These are phyloP conservation scores for Suillus variegatus DNA, from an alignment of 768 basidiomycete species.

Conservation along the genomic window DNA sequence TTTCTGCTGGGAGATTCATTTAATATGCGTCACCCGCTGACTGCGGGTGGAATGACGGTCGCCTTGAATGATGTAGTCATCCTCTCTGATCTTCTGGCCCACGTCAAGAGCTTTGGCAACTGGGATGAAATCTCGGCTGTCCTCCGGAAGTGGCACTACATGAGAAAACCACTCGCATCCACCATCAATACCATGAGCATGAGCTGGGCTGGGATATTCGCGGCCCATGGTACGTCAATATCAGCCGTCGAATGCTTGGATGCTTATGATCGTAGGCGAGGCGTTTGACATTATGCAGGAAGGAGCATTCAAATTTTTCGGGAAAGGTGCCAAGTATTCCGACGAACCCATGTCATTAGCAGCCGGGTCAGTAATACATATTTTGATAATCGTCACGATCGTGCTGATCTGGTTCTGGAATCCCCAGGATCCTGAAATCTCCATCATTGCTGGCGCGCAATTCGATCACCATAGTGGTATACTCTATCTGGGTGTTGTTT, in stretches of 20 bases:
- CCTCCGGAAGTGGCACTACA: constrained; percentile 76
- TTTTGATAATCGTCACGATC: background rate
- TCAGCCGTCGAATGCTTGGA: background rate
- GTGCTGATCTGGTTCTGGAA: background rate
- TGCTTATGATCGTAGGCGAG: background rate
- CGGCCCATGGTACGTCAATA: constrained; percentile 71
- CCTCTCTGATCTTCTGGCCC: constrained; percentile 56
- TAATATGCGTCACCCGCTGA: constrained; percentile 96
- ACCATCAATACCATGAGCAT: constrained; percentile 88
- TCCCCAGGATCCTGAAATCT: background rate
- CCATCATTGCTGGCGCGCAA: background rate
- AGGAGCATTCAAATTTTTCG: background rate
- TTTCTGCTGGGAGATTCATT: constrained; percentile 88
- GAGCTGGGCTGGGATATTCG: constrained; percentile 87
- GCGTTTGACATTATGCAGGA: background rate
- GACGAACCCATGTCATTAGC: background rate
- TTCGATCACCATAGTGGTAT: background rate
- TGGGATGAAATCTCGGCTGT: constrained; percentile 49
- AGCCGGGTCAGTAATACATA: background rate
- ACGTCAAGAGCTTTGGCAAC: constrained; percentile 40
- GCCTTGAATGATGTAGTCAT: constrained; percentile 80
- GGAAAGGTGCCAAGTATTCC: background rate
- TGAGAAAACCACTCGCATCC: constrained; percentile 70
- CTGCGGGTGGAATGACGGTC: constrained; percentile 95
- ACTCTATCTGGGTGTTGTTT: background rate